Conservation (phyloP, 768 basidiomycete species). For the Cystobasidium tubakii region DNA sequence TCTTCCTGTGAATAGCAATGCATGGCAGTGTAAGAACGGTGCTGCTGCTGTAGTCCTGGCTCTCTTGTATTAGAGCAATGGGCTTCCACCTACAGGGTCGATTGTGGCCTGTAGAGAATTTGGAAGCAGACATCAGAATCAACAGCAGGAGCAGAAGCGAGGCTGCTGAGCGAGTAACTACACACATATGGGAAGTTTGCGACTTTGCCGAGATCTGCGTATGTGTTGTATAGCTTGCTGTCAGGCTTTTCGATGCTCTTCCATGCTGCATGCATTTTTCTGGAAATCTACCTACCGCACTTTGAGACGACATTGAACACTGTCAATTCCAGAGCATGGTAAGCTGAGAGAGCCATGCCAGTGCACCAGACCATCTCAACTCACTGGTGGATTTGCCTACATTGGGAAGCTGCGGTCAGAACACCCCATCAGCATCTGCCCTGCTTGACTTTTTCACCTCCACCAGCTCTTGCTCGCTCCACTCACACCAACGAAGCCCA, state of each 20-base stretch:
- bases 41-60: too few species aligned
- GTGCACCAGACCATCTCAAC: too few species aligned
- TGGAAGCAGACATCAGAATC: slow-evolving; percentile 36
- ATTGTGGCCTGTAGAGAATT: slow-evolving; percentile 23
- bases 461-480: neutral
- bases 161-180: neutral
- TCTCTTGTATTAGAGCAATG: neutral
- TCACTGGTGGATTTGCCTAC: slow-evolving; percentile 64
- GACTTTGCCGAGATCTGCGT: slow-evolving; percentile 51
- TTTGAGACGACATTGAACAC: slow-evolving; percentile 96
- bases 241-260: neutral
- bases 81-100: slow-evolving; percentile 5
- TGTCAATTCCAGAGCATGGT: slow-evolving; percentile 57
- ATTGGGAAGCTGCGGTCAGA: slow-evolving; percentile 57
- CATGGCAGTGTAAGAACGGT: slow-evolving; percentile 15
- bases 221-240: neutral
- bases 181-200: slow-evolving; percentile 85
- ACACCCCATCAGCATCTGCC: too few species aligned
- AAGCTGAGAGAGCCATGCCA: neutral
- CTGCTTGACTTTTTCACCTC: neutral
- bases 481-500: slow-evolving; percentile 82
- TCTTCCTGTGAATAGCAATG: slow-evolving; percentile 62
- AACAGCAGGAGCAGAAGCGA: slow-evolving; percentile 43
- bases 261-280: neutral
- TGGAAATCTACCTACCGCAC: slow-evolving; percentile 58